Percentiles rank a stretch among this genome's conserved stretches.
phyloP scores from a whole-genome alignment of 2,329 filamentous ascomycete species.

The Diaporthe citrichinensis region DNA sequence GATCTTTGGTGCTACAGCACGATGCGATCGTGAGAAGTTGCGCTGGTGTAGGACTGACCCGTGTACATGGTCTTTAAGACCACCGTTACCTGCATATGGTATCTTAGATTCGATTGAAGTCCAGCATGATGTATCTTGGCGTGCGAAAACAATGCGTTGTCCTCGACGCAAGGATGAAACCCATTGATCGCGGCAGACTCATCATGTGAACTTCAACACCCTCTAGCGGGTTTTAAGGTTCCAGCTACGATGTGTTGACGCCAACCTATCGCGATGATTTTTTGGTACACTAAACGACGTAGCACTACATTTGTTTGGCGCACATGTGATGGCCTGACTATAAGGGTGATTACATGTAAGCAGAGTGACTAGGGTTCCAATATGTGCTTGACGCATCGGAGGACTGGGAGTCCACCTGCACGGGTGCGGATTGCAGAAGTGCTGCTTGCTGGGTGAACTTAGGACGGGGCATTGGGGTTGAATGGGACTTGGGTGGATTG shows the following conservation, averaged over 20 bases:
- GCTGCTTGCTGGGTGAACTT: too few relatives aligned
- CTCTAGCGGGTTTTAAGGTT: constrained; percentile 9
- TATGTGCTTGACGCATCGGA: too few relatives aligned
- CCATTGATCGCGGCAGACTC: neutral
- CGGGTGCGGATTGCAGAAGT: too few relatives aligned
- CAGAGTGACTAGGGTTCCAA: too few relatives aligned
- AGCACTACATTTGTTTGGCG: neutral
- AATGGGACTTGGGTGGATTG: too few relatives aligned
- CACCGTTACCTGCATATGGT: neutral
- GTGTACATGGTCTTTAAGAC: neutral
- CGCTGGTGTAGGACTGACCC: neutral
- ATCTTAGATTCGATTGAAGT: neutral
- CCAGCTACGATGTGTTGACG: neutral
- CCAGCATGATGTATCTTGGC: neutral
- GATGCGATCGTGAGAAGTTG: neutral
- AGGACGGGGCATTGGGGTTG: too few relatives aligned
- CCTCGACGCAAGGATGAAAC: neutral
- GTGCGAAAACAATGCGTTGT: neutral
- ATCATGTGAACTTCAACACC: neutral
- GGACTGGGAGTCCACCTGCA: too few relatives aligned
- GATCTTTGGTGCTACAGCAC: neutral
- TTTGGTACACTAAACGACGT: neutral
- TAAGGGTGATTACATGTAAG: neutral
- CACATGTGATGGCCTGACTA: neutral
- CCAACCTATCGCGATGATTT: neutral